These are phyloP conservation scores for Fraxinus excelsior DNA, from an alignment of 257 asterid genomes.

Conservation along the genomic window DNA sequence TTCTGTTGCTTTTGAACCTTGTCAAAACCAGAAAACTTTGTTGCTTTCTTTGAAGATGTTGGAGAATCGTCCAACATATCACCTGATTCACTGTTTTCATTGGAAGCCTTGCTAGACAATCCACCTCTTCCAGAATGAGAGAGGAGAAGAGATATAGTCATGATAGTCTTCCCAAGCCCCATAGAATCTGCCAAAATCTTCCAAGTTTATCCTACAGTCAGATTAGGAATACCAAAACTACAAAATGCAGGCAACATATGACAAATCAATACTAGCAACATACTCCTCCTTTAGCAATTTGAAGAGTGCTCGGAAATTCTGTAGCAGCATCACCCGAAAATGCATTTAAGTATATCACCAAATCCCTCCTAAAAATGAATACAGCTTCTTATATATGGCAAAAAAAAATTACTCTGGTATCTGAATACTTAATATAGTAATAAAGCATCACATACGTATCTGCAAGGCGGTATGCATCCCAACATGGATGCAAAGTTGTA, in stretches of 20 bases:
- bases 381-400: conserved; percentile 14
- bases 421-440: conserved; percentile 13
- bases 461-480: conserved; percentile 86
- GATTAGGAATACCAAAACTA: conserved; percentile 16
- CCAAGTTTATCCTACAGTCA: conserved; percentile 41
- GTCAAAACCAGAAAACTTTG: conserved; percentile 61
- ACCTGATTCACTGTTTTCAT: conserved; percentile 46
- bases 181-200: conserved; percentile 97
- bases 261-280: conserved; percentile 38
- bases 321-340: conserved; percentile 90
- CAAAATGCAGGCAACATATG: conserved; percentile 12
- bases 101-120: conserved; percentile 41
- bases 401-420: conserved; percentile 1
- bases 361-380: conserved; percentile 64
- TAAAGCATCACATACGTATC: conserved; percentile 57
- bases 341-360: conserved; percentile 74
- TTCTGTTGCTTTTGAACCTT: conserved; percentile 61
- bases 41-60: conserved; percentile 46
- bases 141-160: conserved; percentile 92
- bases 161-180: conserved; percentile 99
- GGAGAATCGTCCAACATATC: conserved; percentile 49
- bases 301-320: conserved; percentile 94
- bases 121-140: conserved; percentile 64
- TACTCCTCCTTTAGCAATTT: conserved; percentile 99
- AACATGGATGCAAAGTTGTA: conserved; percentile 86